Base-by-base conservation (phyloP, 2,329 filamentous ascomycete genomes). In the Monilinia laxa region DNA sequence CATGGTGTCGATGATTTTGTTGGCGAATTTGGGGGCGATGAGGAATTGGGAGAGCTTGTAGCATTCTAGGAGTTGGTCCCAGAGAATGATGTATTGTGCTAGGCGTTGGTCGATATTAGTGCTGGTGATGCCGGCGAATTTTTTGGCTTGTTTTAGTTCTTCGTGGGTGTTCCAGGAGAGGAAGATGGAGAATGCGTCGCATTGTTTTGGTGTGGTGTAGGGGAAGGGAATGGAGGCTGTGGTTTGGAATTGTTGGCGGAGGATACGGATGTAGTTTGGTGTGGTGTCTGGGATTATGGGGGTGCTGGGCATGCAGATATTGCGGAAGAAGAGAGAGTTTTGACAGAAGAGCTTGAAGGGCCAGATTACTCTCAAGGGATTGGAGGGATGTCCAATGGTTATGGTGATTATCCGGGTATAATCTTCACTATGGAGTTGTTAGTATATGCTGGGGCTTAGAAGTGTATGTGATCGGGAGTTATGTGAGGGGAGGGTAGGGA, bases 321-420 rank as follows among this genome's bases (percentile, higher is more conserved):
- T 60, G 4, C 57, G 57, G 28, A 60, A 60, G n/a, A 60, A 60
- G 20, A 51, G 42, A 4, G 57, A 60, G 57, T 23, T 60, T 16
- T 47, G n/a, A 14, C 57, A 49, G 4, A 60, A 49, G 28, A 38
- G 12, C 35, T 47, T 47, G 7, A 38, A 12, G 12, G 57, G 57
- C 42, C 42, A 51, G 28, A 9, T 60, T 16, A 51, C 6, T 3
- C 12, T 28, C 0, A 49, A 14, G 0, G 20, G 42, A 10, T 4
- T 16, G 1, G 28, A 18, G 28, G 45, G 2, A 23, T 28, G 2
- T 11, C 57, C 57, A 4, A 60, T 35, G 1, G 28, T 51, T 2
- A 60, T 40, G 42, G 20, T 51, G 28, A 31, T 31, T n/a, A 35
- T 14, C 18, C 49, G 20, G 3, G 16, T 11, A 14, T 60, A 60